These are phyloP conservation scores for Puccinia polysora DNA, from an alignment of 1,284 basidiomycete species.

Conservation along the genomic window DNA sequence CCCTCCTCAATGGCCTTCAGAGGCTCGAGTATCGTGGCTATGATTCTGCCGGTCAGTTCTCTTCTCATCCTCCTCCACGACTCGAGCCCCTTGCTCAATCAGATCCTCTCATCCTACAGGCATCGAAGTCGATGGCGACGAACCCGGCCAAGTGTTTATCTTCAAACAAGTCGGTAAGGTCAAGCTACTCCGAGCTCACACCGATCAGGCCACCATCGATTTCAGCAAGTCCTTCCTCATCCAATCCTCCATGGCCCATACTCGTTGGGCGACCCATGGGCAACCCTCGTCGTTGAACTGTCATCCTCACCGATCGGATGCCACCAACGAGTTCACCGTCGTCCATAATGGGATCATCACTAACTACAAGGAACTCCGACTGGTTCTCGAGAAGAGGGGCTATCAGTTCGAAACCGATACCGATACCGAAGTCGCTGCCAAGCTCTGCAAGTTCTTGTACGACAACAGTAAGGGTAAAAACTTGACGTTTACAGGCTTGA, in stretches of 20 bases:
- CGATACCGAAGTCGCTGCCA: conserved; percentile 95
- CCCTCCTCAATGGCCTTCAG: conserved; percentile 83
- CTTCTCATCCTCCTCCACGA: neutral
- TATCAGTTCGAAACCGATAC: conserved; percentile 94
- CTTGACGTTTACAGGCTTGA: conserved; percentile 79
- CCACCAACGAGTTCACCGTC: conserved; percentile 75
- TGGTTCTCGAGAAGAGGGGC: conserved; percentile 91
- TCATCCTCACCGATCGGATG: conserved; percentile 88
- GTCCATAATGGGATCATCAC: conserved; percentile 99
- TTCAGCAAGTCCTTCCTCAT: conserved; percentile 75
- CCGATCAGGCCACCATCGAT: conserved; percentile 70
- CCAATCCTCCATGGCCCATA: conserved; percentile 97
- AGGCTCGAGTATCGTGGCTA: conserved; percentile 98
- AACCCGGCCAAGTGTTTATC: conserved; percentile 66
- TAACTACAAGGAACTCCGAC: conserved; percentile 74
- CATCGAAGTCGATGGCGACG: conserved; percentile 90
- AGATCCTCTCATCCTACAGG: conserved; percentile 55
- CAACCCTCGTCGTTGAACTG: conserved; percentile 68
- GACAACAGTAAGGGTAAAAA: conserved; percentile 86
- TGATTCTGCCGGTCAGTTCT: conserved; percentile 70
- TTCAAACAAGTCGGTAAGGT: conserved; percentile 99
- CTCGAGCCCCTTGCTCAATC: neutral
- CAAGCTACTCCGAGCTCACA: conserved; percentile 84
- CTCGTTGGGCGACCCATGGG: conserved; percentile 99
- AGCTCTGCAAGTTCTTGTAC: conserved; percentile 93